These are phyloP conservation scores for Neurospora discreta DNA, from an alignment of 495 filamentous ascomycete species.

Conservation along the genomic window DNA sequence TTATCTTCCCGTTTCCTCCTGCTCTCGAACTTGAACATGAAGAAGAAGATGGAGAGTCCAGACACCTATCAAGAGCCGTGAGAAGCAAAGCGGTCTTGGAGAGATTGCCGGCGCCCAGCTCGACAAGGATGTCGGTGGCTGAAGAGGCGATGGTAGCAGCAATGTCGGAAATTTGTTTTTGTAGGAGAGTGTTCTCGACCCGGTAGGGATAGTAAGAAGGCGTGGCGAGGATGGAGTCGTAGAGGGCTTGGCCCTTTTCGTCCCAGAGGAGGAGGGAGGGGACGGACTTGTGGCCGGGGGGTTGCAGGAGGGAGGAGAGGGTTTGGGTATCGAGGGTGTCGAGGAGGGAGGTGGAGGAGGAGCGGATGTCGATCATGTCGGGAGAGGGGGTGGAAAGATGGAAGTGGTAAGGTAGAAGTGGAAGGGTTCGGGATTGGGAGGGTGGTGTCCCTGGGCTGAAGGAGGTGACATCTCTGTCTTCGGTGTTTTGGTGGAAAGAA, in stretches of 20 bases:
- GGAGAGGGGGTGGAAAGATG: neutral
- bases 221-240: slow-evolving; percentile 4
- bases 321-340: neutral
- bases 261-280: slow-evolving; percentile 8
- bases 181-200: neutral
- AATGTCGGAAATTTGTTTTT: neutral
- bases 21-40: too few species aligned
- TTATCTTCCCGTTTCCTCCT: neutral
- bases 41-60: neutral
- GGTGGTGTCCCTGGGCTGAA: neutral
- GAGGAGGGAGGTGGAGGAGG: neutral
- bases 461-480: neutral
- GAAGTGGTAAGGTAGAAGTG: neutral
- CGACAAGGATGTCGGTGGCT: slow-evolving; percentile 4
- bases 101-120: slow-evolving; percentile 8
- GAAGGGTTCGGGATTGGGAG: neutral
- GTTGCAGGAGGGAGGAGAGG: slow-evolving; percentile 1
- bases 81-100: slow-evolving; percentile 5
- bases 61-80: neutral
- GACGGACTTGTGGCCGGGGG: neutral
- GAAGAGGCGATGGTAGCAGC: slow-evolving; percentile 2
- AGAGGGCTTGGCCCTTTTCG: slow-evolving; percentile 9
- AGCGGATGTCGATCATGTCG: neutral
- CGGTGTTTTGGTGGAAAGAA: neutral
- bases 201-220: slow-evolving; percentile 9